A percentile compares a stretch with the other conserved stretches of the same genome.
Conservation (phyloP, 2,329 filamentous ascomycete species). For the Cladosporium sp. region DNA sequence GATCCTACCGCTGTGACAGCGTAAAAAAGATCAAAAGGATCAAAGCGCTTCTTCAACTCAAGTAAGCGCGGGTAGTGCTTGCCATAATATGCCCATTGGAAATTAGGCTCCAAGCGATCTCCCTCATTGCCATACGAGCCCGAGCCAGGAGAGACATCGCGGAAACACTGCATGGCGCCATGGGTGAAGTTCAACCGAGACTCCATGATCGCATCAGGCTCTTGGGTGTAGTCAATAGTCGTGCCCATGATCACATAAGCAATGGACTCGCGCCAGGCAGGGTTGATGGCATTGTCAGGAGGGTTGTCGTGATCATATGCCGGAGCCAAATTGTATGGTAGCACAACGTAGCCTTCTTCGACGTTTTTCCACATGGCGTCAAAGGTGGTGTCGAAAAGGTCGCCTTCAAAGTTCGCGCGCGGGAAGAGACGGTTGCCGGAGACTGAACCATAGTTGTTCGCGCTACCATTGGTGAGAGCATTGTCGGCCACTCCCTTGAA, state of each 20-base stretch:
- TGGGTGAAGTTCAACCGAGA: constrained; percentile 10
- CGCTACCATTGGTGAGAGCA: constrained; percentile 9
- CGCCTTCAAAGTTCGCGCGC: constrained; percentile 6
- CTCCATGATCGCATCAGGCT: constrained; percentile 3
- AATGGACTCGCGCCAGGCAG: constrained; percentile 13
- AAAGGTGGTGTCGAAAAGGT: constrained; percentile 10
- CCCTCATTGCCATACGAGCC: constrained; percentile 13
- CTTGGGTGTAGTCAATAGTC: neutral
- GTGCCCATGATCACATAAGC: constrained; percentile 10
- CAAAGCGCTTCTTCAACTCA: constrained; percentile 27
- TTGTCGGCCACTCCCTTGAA: constrained; percentile 10
- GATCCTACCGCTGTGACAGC: constrained; percentile 9
- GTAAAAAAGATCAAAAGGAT: constrained; percentile 25
- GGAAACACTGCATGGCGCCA: constrained; percentile 6
- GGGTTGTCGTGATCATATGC: neutral
- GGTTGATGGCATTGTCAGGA: constrained; percentile 13
- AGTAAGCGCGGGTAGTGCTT: constrained; percentile 26
- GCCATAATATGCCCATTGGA: constrained; percentile 26
- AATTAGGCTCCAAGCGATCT: constrained; percentile 16
- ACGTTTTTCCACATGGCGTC: constrained; percentile 6
- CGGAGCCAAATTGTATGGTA: constrained; percentile 12
- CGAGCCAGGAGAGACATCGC: constrained; percentile 9
- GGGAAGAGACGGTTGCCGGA: constrained; percentile 11
- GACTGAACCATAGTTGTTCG: constrained; percentile 6
- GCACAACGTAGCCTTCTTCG: constrained; percentile 7